A percentile compares a stretch with the other conserved stretches of the same genome.
These are phyloP conservation scores for Penicillium brasilianum DNA, from an alignment of 2,329 filamentous ascomycete species.

Conservation along the genomic window DNA sequence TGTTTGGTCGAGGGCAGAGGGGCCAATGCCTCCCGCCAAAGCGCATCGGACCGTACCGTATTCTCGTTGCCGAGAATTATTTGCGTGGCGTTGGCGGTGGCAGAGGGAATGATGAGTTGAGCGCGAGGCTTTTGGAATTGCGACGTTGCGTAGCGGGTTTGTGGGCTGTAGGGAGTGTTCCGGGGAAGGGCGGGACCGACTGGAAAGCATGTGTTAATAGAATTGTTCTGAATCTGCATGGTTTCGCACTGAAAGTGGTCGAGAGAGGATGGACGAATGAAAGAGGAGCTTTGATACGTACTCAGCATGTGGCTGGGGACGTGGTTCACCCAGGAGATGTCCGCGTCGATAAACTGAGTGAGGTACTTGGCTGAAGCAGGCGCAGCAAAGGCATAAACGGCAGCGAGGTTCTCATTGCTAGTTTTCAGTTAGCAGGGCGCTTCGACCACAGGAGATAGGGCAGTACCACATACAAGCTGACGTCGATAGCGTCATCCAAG, in stretches of 20 bases:
- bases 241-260: not conserved
- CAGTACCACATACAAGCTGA: constrained; percentile 39
- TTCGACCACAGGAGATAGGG: no score
- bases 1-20: constrained; percentile 40
- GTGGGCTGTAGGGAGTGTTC: constrained; percentile 47
- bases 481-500: constrained; percentile 61
- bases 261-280: not conserved
- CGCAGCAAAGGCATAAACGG: constrained; percentile 60
- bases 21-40: constrained; percentile 40
- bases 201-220: constrained; percentile 1
- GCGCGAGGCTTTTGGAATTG: constrained; percentile 55
- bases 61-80: constrained; percentile 23
- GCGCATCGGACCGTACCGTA: constrained; percentile 23
- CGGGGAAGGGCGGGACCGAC: constrained; percentile 32
- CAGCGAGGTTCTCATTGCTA: constrained; percentile 45
- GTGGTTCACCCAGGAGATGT: constrained; percentile 61
- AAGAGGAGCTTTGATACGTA: constrained; percentile 25
- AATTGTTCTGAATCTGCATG: no score
- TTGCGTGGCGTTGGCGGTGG: constrained; percentile 18
- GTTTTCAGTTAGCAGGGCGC: not conserved
- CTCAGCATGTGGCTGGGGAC: constrained; percentile 60
- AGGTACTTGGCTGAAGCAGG: constrained; percentile 62
- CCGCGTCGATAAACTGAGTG: constrained; percentile 59
- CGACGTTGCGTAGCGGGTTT: constrained; percentile 48
- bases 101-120: constrained; percentile 43